A percentile compares a stretch with the other conserved stretches of the same genome.
These are phyloP conservation scores for Mortierella sp. DNA, from an alignment of 371 early-diverging fungal species.

Conservation along the genomic window DNA sequence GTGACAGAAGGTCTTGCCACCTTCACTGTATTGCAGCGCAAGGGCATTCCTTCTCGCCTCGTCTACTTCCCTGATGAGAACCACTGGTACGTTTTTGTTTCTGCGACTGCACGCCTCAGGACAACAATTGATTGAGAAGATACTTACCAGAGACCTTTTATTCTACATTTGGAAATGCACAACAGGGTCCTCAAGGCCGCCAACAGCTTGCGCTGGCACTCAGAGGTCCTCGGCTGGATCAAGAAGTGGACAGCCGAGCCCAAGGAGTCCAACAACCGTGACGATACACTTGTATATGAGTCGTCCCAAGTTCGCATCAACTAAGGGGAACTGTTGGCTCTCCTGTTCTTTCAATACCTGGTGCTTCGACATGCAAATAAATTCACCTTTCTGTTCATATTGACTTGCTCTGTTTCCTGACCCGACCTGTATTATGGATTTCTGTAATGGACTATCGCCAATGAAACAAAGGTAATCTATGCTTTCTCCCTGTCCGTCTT, in stretches of 20 bases:
- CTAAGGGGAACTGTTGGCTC: no score
- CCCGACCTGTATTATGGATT: no score
- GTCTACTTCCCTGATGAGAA: constrained; percentile 88
- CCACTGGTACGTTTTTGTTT: constrained; percentile 60
- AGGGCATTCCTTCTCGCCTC: constrained; percentile 74
- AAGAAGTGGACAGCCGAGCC: constrained; percentile 59
- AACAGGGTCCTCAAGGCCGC: constrained; percentile 75
- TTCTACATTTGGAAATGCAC: not conserved
- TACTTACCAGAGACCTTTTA: no score
- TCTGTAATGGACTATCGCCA: no score
- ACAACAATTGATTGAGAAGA: not conserved
- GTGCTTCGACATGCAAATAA: no score
- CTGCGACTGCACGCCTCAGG: no score
- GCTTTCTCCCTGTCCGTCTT: constrained; percentile 15
- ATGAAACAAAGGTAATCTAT: no score
- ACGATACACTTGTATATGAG: constrained; percentile 10
- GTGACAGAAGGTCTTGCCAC: constrained; percentile 78
- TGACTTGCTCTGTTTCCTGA: no score
- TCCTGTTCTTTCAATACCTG: no score
- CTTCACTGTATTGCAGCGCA: constrained; percentile 84
- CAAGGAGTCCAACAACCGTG: constrained; percentile 8
- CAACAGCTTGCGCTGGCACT: constrained; percentile 81
- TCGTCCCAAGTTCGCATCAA: constrained; percentile 29
- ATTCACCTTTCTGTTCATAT: no score
- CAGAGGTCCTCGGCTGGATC: constrained; percentile 78